Evolutionary conservation across 371 early-diverging fungal species (phyloP), one percentile per base, ranked within the genome.

Genomic region (Mortierella sp.): DNA sequence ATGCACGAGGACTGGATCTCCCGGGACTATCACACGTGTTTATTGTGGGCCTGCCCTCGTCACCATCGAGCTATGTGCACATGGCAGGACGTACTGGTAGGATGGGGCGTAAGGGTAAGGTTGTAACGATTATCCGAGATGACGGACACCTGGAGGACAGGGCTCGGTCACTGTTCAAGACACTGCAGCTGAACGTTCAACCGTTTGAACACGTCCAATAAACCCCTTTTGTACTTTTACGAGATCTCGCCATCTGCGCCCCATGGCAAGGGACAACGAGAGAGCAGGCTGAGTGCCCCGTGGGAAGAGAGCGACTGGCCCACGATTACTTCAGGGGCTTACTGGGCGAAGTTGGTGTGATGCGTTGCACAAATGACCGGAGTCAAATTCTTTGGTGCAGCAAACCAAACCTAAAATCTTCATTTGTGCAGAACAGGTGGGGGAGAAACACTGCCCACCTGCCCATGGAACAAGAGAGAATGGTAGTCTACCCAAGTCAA

Each of bases 1-100:
- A 88, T 47, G 91, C 94, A 3, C 82, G 96, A 54, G 98, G 98
- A 9, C 81, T 97, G 30, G 98, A 97, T 81, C 80, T 98, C 8
- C 96, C 94, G 7, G 80, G 85, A 43, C 84, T 93, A 0, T 89
- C 91, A 5, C 93, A 95, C 67, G 96, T 98, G 0, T 91, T 94
- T 58, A 93, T 95, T 51, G 79, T 92, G 1, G 93, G 92, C 7
- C 67, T 82, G 21, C 92, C 93, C 2, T 78, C 86, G 0, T 83
- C 88, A 0, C 74, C 85, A 13, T 78, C 84, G 19, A 83, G 87
- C 34, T 95, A 91, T 72, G 69, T 93, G n/a, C 95, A 95, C 64
- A 92, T 93, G 91, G 91, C 93, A 0, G 95, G 95, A 41, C 80
- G 95, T 34, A 89, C 91, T 10, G 93, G 93, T 21, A 81, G 95